Conservation (phyloP, 768 basidiomycete species). For the Tylopilus rubrobrunneus region DNA sequence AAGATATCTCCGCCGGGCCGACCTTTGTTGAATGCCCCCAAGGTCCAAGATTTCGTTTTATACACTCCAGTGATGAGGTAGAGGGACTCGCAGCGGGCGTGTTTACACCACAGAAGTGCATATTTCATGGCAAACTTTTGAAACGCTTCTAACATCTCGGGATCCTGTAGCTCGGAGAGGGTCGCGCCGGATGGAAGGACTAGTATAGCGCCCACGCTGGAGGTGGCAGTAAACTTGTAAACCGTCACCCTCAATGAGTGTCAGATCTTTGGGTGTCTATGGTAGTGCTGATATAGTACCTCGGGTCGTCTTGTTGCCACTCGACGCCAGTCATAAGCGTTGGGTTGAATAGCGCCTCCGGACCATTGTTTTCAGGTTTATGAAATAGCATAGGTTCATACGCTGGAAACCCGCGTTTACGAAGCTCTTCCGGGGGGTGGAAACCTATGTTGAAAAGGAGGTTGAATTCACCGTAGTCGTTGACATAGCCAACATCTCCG, state of each 20-base stretch:
- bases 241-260: background rate
- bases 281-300: background rate
- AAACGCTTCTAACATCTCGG: background rate
- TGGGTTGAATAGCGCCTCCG: background rate
- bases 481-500: background rate
- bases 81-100: background rate
- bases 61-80: background rate
- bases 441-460: background rate
- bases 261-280: background rate
- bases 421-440: background rate
- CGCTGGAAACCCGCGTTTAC: background rate
- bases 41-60: background rate
- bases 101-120: background rate
- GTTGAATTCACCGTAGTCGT: background rate
- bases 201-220: background rate
- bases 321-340: background rate
- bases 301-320: background rate
- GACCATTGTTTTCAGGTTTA: background rate
- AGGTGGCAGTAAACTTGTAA: background rate
- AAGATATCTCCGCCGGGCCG: background rate
- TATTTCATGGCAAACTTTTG: background rate
- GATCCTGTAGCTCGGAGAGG: background rate
- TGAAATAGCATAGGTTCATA: background rate
- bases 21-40: background rate
- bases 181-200: background rate